Evolutionary conservation across 2,329 filamentous ascomycete genomes (phyloP), one percentile per base, ranked within the genome.

Genomic region (Trichophyton equinum): DNA sequence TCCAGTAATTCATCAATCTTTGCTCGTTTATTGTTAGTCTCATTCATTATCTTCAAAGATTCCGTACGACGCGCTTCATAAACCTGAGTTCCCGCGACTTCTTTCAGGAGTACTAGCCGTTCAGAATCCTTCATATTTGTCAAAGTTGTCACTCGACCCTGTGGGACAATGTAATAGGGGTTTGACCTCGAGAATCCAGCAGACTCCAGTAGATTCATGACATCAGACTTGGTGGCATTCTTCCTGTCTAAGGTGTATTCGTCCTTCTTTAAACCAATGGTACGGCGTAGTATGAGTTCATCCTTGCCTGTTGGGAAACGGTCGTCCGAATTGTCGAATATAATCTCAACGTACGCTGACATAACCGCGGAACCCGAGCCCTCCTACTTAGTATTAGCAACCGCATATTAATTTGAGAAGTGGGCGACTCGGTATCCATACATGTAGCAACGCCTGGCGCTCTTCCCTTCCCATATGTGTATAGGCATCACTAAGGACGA

Each of bases 111-210:
- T 66, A 88, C 91, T 64, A 99, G 77, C 59, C 94, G 84, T 72
- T 96, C 91, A 0, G 86, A 85, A 73, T 99, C 94, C 74, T 96
- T 96, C 94, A 99, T 99, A 73, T 97, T 99, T 51, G 94, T 99
- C 70, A 99, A 80, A 25, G 90, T 87, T 0, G 94, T 97, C 63
- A 99, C 91, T 70, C 94, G 90, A 60, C 94, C 94, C 73, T 99
- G 94, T 0, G 95, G 94, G 1, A 99, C 95, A 68, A 99, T 99
- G 74, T 99, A 99, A 79, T 97, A 99, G 27, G 94, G 94, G 72
- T 99, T 99, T 61, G 91, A 96, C 66, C 91, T 85, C 63, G 92
- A 97, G 75, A 99, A 97, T 20, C 94, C 94, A 13, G 94, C 94
- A 6, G 91, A 95, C 73, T 99, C 94, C 47, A 99, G 82, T 42